Percentiles rank a stretch among this genome's conserved stretches.
phyloP scores from a whole-genome alignment of 305 asterid species.

The Fraxinus ornus region DNA sequence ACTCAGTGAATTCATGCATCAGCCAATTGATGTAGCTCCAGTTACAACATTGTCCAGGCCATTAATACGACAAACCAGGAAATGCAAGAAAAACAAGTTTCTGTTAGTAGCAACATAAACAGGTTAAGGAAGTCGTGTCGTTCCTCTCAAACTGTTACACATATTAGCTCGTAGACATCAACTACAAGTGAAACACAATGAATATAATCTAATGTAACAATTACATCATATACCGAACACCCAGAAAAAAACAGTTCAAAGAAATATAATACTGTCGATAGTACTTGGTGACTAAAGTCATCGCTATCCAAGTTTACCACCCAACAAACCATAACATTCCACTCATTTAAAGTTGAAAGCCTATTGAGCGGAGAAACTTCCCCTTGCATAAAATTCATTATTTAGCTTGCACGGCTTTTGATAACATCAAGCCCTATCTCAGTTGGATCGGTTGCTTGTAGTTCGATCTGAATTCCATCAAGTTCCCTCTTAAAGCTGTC shows the following conservation, averaged over 20 bases:
- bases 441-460: constrained; percentile 58
- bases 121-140: not conserved
- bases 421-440: constrained; percentile 55
- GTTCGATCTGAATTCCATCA: constrained; percentile 49
- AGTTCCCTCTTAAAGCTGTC: constrained; percentile 54
- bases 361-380: not conserved
- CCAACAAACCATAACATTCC: not conserved
- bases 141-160: not conserved
- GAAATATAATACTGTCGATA: not conserved
- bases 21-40: too few species aligned
- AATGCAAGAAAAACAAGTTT: not conserved
- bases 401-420: constrained; percentile 43
- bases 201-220: not conserved
- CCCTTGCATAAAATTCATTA: not conserved
- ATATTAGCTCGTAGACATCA: not conserved
- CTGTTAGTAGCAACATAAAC: not conserved
- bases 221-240: not conserved
- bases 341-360: not conserved
- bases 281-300: not conserved
- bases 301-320: not conserved
- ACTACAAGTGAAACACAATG: not conserved
- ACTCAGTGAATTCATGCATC: not conserved
- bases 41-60: not conserved
- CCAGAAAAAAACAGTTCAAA: not conserved
- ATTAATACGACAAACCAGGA: not conserved